Conservation (phyloP, 495 filamentous ascomycete genomes). For the Immersiella caudata region DNA sequence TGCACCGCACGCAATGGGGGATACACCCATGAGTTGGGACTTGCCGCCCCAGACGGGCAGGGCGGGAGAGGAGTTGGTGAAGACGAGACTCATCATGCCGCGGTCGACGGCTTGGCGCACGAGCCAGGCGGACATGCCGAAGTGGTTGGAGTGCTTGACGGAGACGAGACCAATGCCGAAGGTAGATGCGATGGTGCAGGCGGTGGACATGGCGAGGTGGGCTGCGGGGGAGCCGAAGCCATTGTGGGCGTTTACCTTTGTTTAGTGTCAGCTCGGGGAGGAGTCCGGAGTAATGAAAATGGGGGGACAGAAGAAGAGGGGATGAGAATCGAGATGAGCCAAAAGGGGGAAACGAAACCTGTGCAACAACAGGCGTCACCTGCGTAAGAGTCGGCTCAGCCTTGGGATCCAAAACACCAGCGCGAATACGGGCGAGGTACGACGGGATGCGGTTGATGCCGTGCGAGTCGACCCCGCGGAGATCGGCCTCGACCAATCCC, state of each 20-base stretch:
- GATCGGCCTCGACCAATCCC: constrained; percentile 70
- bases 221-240: constrained; percentile 75
- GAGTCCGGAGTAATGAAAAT: neutral
- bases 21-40: constrained; percentile 70
- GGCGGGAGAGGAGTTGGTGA: constrained; percentile 77
- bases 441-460: constrained; percentile 76
- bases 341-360: constrained; percentile 5
- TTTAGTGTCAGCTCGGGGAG: constrained; percentile 23
- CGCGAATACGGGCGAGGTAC: constrained; percentile 70
- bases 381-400: constrained; percentile 59
- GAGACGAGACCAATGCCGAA: constrained; percentile 74
- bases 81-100: constrained; percentile 74
- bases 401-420: constrained; percentile 61
- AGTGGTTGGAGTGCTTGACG: constrained; percentile 77
- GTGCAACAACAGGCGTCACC: constrained; percentile 67
- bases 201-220: constrained; percentile 61
- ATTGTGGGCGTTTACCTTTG: constrained; percentile 65
- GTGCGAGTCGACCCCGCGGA: constrained; percentile 78
- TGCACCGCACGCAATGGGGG: constrained; percentile 76
- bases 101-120: constrained; percentile 73
- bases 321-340: no score
- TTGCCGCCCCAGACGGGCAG: constrained; percentile 73
- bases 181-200: constrained; percentile 64
- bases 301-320: neutral
- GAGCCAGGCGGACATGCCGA: constrained; percentile 79